Evolutionary conservation across 352 stramenopile genomes (phyloP).

Genomic region (Globisporangium mamillatum): DNA sequence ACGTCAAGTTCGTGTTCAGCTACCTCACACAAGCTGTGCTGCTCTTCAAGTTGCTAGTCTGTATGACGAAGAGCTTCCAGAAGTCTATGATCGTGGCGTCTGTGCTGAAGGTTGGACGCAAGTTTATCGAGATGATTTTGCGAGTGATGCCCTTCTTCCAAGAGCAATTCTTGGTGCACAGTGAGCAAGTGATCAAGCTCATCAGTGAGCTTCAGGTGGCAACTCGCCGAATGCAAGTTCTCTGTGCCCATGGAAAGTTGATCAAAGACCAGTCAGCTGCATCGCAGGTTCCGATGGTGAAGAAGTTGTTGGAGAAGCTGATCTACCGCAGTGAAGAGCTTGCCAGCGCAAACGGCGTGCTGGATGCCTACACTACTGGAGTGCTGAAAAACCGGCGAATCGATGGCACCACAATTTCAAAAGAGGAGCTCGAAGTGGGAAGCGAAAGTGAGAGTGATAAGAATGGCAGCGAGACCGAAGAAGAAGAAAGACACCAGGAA

Average conservation of each 20-base stretch:
- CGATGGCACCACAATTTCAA: conserved; percentile 59
- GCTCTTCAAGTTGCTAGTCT: conserved; percentile 63
- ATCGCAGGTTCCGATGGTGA: conserved; percentile 61
- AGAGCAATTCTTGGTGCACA: conserved; percentile 41
- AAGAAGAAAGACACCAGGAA: conserved; percentile 20
- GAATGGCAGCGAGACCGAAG: conserved; percentile 23
- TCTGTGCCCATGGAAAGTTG: conserved; percentile 62
- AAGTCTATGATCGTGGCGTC: conserved; percentile 41
- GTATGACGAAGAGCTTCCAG: conserved; percentile 57
- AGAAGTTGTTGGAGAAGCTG: conserved; percentile 55
- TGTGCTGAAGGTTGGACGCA: conserved; percentile 51
- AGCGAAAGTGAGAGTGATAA: conserved; percentile 19
- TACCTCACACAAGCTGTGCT: conserved; percentile 51
- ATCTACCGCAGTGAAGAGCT: conserved; percentile 61
- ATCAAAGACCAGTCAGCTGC: conserved; percentile 49
- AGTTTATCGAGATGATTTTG: conserved; percentile 52
- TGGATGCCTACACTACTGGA: conserved; percentile 58
- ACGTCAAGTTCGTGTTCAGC: conserved; percentile 39
- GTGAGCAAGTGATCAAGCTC: conserved; percentile 46
- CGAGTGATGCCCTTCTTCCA: conserved; percentile 58
- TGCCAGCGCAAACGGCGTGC: conserved; percentile 46
- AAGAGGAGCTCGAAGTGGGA: conserved; percentile 30
- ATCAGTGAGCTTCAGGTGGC: conserved; percentile 57
- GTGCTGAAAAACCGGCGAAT: conserved; percentile 67
- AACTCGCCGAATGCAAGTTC: conserved; percentile 56